Evolutionary conservation across 345 rosid species (phyloP), one percentile per base, ranked within the genome.

Genomic region (Populus tremula): DNA sequence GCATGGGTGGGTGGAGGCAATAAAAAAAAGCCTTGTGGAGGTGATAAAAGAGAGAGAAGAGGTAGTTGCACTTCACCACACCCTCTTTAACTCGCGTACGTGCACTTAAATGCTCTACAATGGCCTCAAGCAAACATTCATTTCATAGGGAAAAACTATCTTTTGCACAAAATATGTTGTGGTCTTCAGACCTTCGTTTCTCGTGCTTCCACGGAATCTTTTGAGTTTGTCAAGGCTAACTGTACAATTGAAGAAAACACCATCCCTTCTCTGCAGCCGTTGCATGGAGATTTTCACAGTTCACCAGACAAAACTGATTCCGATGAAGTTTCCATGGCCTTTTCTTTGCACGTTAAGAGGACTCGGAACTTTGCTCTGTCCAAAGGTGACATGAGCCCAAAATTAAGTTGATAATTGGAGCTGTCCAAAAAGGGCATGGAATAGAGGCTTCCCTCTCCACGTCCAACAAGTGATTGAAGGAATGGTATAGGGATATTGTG

Each of bases 111-210:
- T 77, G 86, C 84, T 9, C 77, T 33, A 35, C 73, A 61, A 78
- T 82, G 86, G 78, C 74, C 31, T 79, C 82, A 83, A 73, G 85
- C 87, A 83, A 83, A 85, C 89, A 85, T 87, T 87, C 89, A 87
- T 83, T 77, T 81, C 84, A 69, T 81, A n/a, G 82, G 77, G 75
- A 75, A 74, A 65, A 9, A 27, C 53, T 11, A 39, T 78, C 61
- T 41, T 62, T 7, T 31, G 27, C 38, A 23, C 62, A 76, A 45
- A 71, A 43, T 63, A 72, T 21, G 66, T 35, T 11, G 7, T 36
- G 45, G 23, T 61, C 77, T 41, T 27, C 35, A 73, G 49, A 27
- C 33, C 64, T 67, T 67, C 29, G 29, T 67, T 72, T 71, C 78
- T 62, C 45, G 13, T 31, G 35, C 70, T 50, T 53, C 76, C 76